Evolutionary conservation across 2,329 filamentous ascomycete species (phyloP), one percentile per base, ranked within the genome.

Genomic region (Sporothrix protearum): DNA sequence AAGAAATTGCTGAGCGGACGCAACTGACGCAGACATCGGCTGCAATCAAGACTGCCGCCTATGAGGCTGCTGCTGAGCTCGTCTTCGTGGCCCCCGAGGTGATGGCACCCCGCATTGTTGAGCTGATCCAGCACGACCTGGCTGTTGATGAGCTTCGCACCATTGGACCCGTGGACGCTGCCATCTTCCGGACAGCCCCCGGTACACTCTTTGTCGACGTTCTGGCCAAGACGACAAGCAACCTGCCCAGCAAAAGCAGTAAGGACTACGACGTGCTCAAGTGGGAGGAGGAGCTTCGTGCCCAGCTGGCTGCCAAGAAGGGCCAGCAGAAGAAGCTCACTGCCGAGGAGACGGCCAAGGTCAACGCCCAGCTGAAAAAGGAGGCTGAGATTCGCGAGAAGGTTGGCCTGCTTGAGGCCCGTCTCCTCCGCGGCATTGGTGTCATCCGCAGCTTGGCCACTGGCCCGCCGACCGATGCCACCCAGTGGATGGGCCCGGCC

Each of bases 191-290:
- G 59, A 97, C 95, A 0, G 91, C 94, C 0, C 93, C 96, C 79
- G 95, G 94, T 1, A 94, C 91, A 1, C 87, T 90, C 16, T 98
- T 97, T 76, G 86, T 99, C 25, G 96, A 99, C 80, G 92, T 98
- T 0, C 85, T 99, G 6, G 92, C 91, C 45, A 94, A 93, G 78
- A 97, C 97, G 79, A 84, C 89, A 72, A 88, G 88, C 73, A 83
- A 85, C 49, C 82, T 91, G 1, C 89, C 93, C 2, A 91, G 94
- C 81, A 98, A 97, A 82, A 97, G 93, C 77, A 91, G 89, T 66
- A 97, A 97, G 79, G 96, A 98, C 79, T 97, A 97, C 77, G 93
- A 99, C 76, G 96, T 93, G 1, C 81, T 97, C 53, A 97, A 97
- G 80, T 99, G 96, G 96, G 96, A 99, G 80, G 92, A 95, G 79